Evolutionary conservation across 768 basidiomycete species (phyloP), one percentile per base, ranked within the genome.

Genomic region (Royoungia palumana): DNA sequence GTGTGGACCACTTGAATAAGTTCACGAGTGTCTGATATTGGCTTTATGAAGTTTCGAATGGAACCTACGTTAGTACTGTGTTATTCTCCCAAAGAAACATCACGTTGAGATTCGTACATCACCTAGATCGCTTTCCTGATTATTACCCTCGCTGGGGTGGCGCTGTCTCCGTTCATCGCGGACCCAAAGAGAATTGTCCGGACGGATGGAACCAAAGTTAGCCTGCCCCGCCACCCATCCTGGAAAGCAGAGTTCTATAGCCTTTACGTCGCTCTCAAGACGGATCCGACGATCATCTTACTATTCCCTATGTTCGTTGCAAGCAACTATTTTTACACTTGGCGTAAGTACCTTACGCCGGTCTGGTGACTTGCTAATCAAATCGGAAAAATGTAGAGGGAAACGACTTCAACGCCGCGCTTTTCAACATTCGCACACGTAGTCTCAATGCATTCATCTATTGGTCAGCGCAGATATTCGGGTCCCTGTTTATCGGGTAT

Each of bases 221-320:
- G 71, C 8, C 68, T 78, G 6, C 75, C 76, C 14, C 78, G 77
- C 21, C 82, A 89, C 37, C 83, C 87, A 16, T 85, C 85, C 3
- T 91, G 89, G 88, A 87, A 79, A 60, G 74, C 76, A 17, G 89
- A 92, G 63, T 70, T 92, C 44, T 74, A 75, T 51, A 83, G 83
- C 11, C 76, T 92, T 19, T 89, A 77, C 69, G 56, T 84, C 39
- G 79, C 85, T 3, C 71, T 93, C 37, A 76, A 70, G 47, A 83
- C 78, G 12, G 89, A 92, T 59, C 87, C 86, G 0, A 72, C 75
- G 68, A 80, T 93, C 57, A 51, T 90, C 14, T 69, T 89, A 5
- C 75, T 91, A 17, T 87, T 92, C 72, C 90, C 89, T 12, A 87
- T 91, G 83, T 90, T 91, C 68, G 80, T 89, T 46, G 80, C 85